These are phyloP conservation scores for Yamadazyma takamatsuzukensis DNA, from an alignment of 805 yeast species.

Conservation along the genomic window DNA sequence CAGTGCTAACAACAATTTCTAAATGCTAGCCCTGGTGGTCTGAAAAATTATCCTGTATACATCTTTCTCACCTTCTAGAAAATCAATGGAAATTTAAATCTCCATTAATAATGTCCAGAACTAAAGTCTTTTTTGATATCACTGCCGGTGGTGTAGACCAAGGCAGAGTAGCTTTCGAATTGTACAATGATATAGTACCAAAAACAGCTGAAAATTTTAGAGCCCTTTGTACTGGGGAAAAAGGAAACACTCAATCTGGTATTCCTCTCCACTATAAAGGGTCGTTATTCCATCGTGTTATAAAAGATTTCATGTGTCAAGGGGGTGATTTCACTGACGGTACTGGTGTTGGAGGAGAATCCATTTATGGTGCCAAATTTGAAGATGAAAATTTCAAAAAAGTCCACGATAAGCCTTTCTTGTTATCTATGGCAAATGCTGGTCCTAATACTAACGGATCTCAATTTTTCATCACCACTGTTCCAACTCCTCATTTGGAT, in stretches of 20 bases:
- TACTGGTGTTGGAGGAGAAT: slow-evolving; percentile 42
- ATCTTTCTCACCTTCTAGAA: slow-evolving; percentile 2
- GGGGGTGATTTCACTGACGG: slow-evolving; percentile 74
- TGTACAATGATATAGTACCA: slow-evolving; percentile 73
- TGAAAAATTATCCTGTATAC: too few species aligned
- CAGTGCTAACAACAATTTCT: too few species aligned
- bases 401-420: slow-evolving; percentile 79
- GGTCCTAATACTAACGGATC: slow-evolving; percentile 96
- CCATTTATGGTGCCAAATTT: slow-evolving; percentile 51
- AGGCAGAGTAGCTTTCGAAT: slow-evolving; percentile 79
- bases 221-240: slow-evolving; percentile 85
- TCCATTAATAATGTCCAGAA: slow-evolving; percentile 10
- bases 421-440: slow-evolving; percentile 95
- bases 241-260: slow-evolving; percentile 61
- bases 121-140: slow-evolving; percentile 75
- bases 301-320: slow-evolving; percentile 86
- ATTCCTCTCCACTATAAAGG: slow-evolving; percentile 73
- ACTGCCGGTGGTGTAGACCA: slow-evolving; percentile 63
- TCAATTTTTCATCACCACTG: slow-evolving; percentile 92
- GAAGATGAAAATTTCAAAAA: slow-evolving; percentile 85
- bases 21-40: too few species aligned
- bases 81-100: slow-evolving; percentile 1
- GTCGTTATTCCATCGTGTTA: slow-evolving; percentile 90
- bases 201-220: slow-evolving; percentile 88
- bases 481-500: slow-evolving; percentile 88